These are phyloP conservation scores for Phytopythium oedochilum DNA, from an alignment of 352 stramenopile genomes.

Conservation along the genomic window DNA sequence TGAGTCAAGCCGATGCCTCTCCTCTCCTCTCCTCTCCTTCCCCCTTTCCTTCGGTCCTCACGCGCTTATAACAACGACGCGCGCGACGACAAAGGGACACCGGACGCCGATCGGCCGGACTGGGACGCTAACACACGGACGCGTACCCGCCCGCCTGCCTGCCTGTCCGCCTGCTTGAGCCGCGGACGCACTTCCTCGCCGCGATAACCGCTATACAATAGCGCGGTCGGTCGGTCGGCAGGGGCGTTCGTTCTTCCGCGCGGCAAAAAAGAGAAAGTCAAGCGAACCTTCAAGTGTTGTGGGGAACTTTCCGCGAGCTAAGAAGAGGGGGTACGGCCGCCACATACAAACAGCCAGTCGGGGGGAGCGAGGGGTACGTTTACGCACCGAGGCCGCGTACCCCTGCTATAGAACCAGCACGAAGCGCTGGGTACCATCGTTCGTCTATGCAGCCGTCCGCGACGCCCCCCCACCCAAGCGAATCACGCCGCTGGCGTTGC, in stretches of 20 bases:
- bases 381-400: background rate
- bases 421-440: background rate
- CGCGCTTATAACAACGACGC: conserved; percentile 1
- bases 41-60: background rate
- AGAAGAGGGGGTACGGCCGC: background rate
- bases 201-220: too few relatives aligned
- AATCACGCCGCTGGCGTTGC: too few relatives aligned
- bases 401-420: conserved; percentile 5
- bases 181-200: too few relatives aligned
- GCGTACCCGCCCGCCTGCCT: too few relatives aligned
- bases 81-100: background rate
- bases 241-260: background rate
- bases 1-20: too few relatives aligned
- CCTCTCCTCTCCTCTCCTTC: too few relatives aligned
- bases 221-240: too few relatives aligned
- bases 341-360: background rate
- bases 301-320: background rate
- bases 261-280: background rate
- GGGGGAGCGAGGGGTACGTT: background rate
- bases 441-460: conserved; percentile 6
- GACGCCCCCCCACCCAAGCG: background rate
- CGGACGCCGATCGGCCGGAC: too few relatives aligned
- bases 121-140: too few relatives aligned
- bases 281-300: conserved; percentile 1
- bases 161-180: too few relatives aligned